Conservation (phyloP, 139 green algal genomes). For the Closterium sp. region DNA sequence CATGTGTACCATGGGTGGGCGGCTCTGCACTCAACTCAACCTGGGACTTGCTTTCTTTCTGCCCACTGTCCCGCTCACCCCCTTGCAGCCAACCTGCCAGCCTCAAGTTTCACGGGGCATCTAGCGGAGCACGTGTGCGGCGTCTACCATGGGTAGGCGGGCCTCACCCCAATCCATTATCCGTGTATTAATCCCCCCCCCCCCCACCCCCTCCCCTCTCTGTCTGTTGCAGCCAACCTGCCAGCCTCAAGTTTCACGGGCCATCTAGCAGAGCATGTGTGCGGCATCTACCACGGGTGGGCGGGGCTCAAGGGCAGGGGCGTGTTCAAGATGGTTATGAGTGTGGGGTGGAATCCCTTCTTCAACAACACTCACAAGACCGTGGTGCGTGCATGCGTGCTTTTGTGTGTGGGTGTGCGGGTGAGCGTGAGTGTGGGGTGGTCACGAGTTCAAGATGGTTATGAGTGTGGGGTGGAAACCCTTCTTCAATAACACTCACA, state of each 20-base stretch:
- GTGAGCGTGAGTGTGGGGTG: not conserved
- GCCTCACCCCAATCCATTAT: too few species aligned
- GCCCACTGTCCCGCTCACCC: too few species aligned
- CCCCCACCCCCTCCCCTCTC: too few species aligned
- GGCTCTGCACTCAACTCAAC: too few species aligned
- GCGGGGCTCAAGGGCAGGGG: constrained; percentile 35
- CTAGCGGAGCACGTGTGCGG: too few species aligned
- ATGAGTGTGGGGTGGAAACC: not conserved
- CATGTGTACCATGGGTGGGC: too few species aligned
- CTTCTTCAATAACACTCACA: not conserved
- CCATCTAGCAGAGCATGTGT: constrained; percentile 65
- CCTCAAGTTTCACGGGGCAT: too few species aligned
- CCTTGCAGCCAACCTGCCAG: too few species aligned
- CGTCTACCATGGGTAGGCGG: too few species aligned
- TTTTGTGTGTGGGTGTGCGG: not conserved
- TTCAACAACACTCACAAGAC: constrained; percentile 55
- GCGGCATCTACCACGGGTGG: too few species aligned
- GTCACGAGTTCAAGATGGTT: not conserved
- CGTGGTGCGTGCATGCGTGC: not conserved
- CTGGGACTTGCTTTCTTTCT: too few species aligned
- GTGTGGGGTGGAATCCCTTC: constrained; percentile 64
- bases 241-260: constrained; percentile 6
- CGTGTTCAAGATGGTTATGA: constrained; percentile 67
- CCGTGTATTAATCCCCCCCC: too few species aligned
- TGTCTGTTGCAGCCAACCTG: constrained; percentile 46